Conservation (phyloP, 83 land plant genomes). For the Diphasiastrum complanatum region DNA sequence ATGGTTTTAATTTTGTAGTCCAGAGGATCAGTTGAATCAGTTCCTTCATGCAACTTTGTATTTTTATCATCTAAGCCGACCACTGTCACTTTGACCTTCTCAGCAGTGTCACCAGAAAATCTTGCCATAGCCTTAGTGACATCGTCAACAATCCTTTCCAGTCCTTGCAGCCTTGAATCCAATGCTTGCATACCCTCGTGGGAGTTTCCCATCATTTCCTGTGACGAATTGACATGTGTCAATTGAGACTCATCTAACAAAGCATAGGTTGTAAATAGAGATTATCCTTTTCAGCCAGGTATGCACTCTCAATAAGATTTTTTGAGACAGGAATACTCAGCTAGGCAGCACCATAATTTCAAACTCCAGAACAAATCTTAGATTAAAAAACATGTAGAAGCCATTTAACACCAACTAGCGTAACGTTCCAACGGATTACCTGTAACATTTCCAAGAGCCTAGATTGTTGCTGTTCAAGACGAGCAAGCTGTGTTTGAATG, state of each 20-base stretch:
- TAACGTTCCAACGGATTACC: not conserved
- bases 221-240: too few species aligned
- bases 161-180: slow-evolving; percentile 15
- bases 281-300: too few species aligned
- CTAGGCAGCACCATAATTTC: too few species aligned
- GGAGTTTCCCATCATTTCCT: slow-evolving; percentile 22
- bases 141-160: slow-evolving; percentile 18
- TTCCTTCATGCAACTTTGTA: not conserved
- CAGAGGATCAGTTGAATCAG: not conserved
- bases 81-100: not conserved
- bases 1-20: not conserved
- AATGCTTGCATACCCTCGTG: slow-evolving; percentile 19
- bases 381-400: too few species aligned
- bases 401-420: too few species aligned
- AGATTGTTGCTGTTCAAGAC: not conserved
- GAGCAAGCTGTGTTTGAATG: not conserved
- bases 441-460: not conserved
- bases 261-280: too few species aligned
- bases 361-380: too few species aligned
- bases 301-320: too few species aligned
- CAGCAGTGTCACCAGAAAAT: not conserved
- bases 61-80: not conserved
- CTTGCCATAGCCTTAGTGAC: not conserved
- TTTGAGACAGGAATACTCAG: too few species aligned
- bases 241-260: too few species aligned